Evolutionary conservation across 495 filamentous ascomycete genomes (phyloP).

Genomic region (Aspergillus sclerotiicarbonarius): DNA sequence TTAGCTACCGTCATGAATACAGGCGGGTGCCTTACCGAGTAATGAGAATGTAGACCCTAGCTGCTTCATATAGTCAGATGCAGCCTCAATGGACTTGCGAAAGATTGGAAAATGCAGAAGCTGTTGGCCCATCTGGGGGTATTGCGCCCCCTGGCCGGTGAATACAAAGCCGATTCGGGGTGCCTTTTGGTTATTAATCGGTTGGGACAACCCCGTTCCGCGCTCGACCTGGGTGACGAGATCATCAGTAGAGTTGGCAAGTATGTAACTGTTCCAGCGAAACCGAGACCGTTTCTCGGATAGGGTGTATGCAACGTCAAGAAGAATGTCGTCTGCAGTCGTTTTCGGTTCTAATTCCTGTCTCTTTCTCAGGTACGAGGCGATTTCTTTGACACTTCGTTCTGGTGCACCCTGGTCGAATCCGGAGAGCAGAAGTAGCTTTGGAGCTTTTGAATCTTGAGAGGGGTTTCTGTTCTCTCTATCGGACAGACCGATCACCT

Average conservation of each 20-base stretch:
- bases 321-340: too few species aligned
- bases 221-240: neutral
- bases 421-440: too few species aligned
- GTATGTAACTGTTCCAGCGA: too few species aligned
- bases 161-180: conserved; percentile 15
- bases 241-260: conserved; percentile 5
- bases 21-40: conserved; percentile 15
- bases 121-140: conserved; percentile 22
- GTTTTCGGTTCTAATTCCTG: too few species aligned
- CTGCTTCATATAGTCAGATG: neutral
- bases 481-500: conserved; percentile 3
- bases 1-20: neutral
- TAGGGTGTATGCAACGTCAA: too few species aligned
- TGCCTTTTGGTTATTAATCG: neutral
- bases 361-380: too few species aligned
- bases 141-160: conserved; percentile 29
- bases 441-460: neutral
- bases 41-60: conserved; percentile 25
- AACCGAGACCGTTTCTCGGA: too few species aligned
- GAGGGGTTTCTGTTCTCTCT: neutral
- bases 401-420: too few species aligned
- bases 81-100: conserved; percentile 8
- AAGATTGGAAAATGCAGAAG: conserved; percentile 7
- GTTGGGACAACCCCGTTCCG: conserved; percentile 11
- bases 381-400: too few species aligned